Base-by-base conservation (phyloP, 176 grass and related monocot species). In the Hordeum marinum region DNA sequence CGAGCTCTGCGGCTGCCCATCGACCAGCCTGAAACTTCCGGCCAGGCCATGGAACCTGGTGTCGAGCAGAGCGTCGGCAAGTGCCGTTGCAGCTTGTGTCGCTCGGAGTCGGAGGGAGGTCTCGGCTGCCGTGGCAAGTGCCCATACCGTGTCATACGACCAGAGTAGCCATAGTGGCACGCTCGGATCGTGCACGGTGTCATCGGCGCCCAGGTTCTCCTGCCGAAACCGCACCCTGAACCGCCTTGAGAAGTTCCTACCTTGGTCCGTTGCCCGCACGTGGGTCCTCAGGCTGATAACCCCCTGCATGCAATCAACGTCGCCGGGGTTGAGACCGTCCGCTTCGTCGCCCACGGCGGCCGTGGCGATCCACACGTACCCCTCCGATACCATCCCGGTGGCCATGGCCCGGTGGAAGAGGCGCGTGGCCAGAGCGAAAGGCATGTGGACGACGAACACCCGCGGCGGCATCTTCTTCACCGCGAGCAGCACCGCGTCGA, bases 361-460 rank as follows among this genome's bases (percentile, higher is more conserved):
- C 0, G 86, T 93, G 83, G 72, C 83, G 11, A 95, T 14, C 90
- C 90, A 92, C 6, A 77, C 83, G n/a, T 90, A 95, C 20, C 36
- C 90, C 0, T 23, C 14, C 1, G 79, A 55, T 85, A 92, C 88
- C 85, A 95, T 86, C 18, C 79, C 83, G 20, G 55, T 55, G 4
- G 2, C 15, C 45, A 80, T 62, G 4, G 88, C 90, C 79, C 58
- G 14, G 0, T 1, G 85, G 60, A 95, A 92, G 45, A 95, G 20
- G 13, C 90, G 42, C 11, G 45, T 9, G 41, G 77, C 88, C 0
- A 86, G 40, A 1, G 43, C 5, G 25, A 4, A 8, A 8, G 4
- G 9, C 90, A 84, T 79, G 85, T 95, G 90, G n/a, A 95, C 87
- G 77, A 95, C 41, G 82, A 92, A 92, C 60, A 95, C 93, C 20